Conservation (phyloP, 2,329 filamentous ascomycete genomes). For the Colletotrichum eremochloae region DNA sequence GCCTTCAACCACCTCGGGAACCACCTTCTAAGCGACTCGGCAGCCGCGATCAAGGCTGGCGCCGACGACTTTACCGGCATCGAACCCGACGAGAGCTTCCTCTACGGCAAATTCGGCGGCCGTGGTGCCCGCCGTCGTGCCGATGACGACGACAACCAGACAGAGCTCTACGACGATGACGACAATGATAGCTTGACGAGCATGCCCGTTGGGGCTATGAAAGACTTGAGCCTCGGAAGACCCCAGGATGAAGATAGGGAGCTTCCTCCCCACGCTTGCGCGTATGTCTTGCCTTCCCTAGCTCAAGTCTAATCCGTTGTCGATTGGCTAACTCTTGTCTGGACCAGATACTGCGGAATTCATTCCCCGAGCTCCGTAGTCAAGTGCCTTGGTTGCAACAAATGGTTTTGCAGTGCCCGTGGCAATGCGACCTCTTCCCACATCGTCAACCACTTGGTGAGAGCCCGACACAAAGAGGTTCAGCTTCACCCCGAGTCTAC, state of each 20-base stretch:
- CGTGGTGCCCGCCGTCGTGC: constrained; percentile 75
- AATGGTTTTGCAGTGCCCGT: constrained; percentile 99
- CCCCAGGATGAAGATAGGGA: constrained; percentile 85
- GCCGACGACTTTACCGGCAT: constrained; percentile 80
- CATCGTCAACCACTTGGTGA: constrained; percentile 97
- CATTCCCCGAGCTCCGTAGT: constrained; percentile 96
- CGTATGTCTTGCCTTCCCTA: constrained; percentile 69
- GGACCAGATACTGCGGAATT: constrained; percentile 89
- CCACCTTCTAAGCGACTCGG: constrained; percentile 86
- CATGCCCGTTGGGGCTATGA: constrained; percentile 81
- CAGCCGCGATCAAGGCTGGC: constrained; percentile 87
- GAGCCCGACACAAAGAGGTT: constrained; percentile 98
- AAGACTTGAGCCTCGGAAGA: constrained; percentile 70
- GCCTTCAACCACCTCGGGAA: constrained; percentile 91
- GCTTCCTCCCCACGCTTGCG: constrained; percentile 94
- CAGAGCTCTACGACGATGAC: constrained; percentile 86
- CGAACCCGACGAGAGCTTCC: constrained; percentile 83
- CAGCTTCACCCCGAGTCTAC: constrained; percentile 94
- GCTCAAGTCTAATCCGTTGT: constrained; percentile 1
- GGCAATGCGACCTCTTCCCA: constrained; percentile 97
- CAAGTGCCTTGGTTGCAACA: constrained; percentile 94
- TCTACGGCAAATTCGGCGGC: constrained; percentile 78
- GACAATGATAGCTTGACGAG: constrained; percentile 83
- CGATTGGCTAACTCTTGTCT: not conserved
- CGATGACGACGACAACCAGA: constrained; percentile 91